These are phyloP conservation scores for Tephrocybe rancida DNA, from an alignment of 768 basidiomycete species.

Conservation along the genomic window DNA sequence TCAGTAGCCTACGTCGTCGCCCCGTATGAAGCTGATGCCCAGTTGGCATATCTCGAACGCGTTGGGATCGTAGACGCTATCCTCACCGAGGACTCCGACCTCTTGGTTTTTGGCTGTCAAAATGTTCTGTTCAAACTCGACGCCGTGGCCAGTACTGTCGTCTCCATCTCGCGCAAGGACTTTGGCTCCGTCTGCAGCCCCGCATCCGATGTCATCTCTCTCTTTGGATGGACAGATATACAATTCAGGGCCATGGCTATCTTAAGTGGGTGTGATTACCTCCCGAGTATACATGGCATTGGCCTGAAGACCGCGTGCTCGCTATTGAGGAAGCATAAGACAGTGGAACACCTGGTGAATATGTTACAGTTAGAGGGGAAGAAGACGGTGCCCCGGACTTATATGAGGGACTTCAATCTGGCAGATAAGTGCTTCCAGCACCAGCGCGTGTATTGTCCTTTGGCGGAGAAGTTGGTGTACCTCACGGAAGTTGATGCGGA, in stretches of 20 bases:
- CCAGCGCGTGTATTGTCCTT: conserved; percentile 90
- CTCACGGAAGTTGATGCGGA: conserved; percentile 61
- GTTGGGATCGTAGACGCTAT: conserved; percentile 84
- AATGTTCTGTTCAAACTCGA: conserved; percentile 96
- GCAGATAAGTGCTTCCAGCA: conserved; percentile 94
- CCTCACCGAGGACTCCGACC: conserved; percentile 96
- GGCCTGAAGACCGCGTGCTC: conserved; percentile 92
- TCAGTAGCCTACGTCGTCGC: conserved; percentile 86
- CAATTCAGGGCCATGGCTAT: conserved; percentile 96
- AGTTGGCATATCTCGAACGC: conserved; percentile 90
- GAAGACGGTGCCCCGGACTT: conserved; percentile 75
- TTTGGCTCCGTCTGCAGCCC: conserved; percentile 60
- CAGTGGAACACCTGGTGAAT: conserved; percentile 80
- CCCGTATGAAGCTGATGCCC: conserved; percentile 98
- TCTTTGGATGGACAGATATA: conserved; percentile 85
- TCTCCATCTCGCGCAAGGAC: conserved; percentile 65
- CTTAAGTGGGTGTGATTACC: conserved; percentile 90
- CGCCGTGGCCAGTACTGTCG: conserved; percentile 59
- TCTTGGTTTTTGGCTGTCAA: conserved; percentile 95
- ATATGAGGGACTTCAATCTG: conserved; percentile 71
- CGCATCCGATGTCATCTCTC: conserved; percentile 62
- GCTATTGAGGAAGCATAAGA: conserved; percentile 82
- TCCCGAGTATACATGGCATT: conserved; percentile 87
- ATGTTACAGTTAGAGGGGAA: conserved; percentile 81
- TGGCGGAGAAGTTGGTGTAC: conserved; percentile 63